Base-by-base conservation (phyloP, 2,329 filamentous ascomycete species). In the Apiospora saccharicola region DNA sequence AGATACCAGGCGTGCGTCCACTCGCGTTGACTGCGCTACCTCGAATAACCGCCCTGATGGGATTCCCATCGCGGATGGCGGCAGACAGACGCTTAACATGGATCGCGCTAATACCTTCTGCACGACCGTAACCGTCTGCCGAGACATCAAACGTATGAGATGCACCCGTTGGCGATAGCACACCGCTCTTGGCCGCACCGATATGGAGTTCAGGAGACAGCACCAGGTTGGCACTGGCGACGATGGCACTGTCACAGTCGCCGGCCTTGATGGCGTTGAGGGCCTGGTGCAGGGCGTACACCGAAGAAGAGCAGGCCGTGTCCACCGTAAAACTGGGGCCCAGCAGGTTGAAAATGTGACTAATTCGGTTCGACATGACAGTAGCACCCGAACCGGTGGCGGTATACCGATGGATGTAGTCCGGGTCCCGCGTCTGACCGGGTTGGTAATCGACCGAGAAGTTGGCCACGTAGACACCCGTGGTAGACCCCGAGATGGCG, bases 151-250 rank as follows among this genome's bases (percentile, higher is more conserved):
- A 81, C 0, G 78, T 79, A 43, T 79, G 77, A 64, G 78, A 81
- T 4, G 72, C 77, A 0, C 77, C 79, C 0, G 78, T 80, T 0
- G 80, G 79, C 0, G 82, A 84, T 1, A 84, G 73, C 0, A 82
- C 75, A 0, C 80, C 80, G 0, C 79, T 71, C 67, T 82, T 81
- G 1, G 77, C 76, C 2, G 79, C 78, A 46, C 76, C 77, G 72
- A 81, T 76, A 16, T 79, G 76, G 46, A 77, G 72, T 57, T 81
- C 77, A 7, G 75, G 78, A 0, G 76, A 79, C 4, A 81, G 70
- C 19, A 84, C 80, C 10, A 84, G 67, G 74, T 84, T 83, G 26
- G 75, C 75, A n/a, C 82, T 82, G 3, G 75, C 82, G 0, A 81
- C 80, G 6, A 85, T 75, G 24, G 81, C 82, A 0, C 75, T 74